Base-by-base conservation (phyloP, 805 yeast genomes). In the Saccharomycopsis lassenensis region DNA sequence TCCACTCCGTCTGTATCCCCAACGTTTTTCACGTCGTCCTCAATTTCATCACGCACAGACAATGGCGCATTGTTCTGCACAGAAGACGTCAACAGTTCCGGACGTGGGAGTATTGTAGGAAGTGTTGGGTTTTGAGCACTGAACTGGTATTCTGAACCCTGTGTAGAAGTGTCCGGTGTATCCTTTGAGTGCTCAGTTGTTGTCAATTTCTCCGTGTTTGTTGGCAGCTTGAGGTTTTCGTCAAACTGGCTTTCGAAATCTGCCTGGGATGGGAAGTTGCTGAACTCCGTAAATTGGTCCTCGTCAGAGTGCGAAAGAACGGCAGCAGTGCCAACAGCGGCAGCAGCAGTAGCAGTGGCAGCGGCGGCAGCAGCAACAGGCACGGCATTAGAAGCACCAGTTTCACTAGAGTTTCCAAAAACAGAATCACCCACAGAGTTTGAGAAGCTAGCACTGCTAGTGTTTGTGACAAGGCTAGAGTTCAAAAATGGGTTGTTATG, bases 31-130 rank as follows among this genome's bases (percentile, higher is more conserved):
- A 7, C n/a, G n/a, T n/a, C n/a, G n/a, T 59, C 52, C 41, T 71
- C 75, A 11, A 65, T 55, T 43, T 77, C 95, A 44, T 82, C 94
- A 42, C 95, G 74, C 5, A 85, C 94, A 16, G 94, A 82, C 57
- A 75, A 72, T 0, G 96, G 87, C 2, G 96, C 85, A 54, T 89
- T 86, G 58, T 87, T 87, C 49, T 81, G 89, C 23, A 86, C 93
- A 29, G 94, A 82, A 0, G 95, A 85, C 0, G 95, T 82, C 26
- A 81, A 71, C 0, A 94, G 82, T 40, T 77, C 81, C 2, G 93
- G 82, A 48, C 91, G 64, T 24, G 61, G 61, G n/a, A 34, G 12
- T 20, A 22, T 30, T 18, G 23, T 33, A 4, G 66, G 67, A 28
- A 64, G 58, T 17, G 25, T 16, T 16, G 20, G 14, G 15, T 24